Conservation (phyloP, 2,329 filamentous ascomycete genomes). For the Rachicladosporium sp. region DNA sequence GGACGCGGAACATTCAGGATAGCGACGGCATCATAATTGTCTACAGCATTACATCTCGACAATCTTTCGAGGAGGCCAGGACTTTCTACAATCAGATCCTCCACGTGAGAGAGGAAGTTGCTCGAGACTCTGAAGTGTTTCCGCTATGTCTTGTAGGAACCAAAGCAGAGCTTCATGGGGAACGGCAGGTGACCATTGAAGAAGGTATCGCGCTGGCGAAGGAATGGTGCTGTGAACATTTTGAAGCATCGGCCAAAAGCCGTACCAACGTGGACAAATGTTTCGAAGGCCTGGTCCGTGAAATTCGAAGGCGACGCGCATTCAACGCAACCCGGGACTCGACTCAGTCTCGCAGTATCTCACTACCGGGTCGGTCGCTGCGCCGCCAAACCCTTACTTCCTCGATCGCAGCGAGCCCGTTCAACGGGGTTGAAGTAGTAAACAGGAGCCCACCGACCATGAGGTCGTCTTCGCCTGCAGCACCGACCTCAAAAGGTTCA, state of each 20-base stretch:
- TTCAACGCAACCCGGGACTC: no score
- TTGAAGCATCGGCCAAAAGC: conserved; percentile 94
- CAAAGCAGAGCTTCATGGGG: conserved; percentile 92
- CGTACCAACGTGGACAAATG: conserved; percentile 98
- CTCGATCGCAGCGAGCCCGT: no score
- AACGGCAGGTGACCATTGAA: conserved; percentile 91
- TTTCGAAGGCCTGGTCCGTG: conserved; percentile 92
- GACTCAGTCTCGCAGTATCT: no score
- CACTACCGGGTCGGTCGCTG: no score
- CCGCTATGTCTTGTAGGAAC: conserved; percentile 98
- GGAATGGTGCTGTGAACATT: conserved; percentile 88
- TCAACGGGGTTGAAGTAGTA: no score
- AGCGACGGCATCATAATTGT: conserved; percentile 96
- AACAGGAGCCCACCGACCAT: no score
- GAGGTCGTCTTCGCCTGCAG: no score
- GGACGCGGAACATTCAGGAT: conserved; percentile 97
- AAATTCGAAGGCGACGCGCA: conserved; percentile 65
- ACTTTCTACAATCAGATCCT: conserved; percentile 95
- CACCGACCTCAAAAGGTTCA: no score
- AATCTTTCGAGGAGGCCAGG: conserved; percentile 88
- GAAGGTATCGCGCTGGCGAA: conserved; percentile 85
- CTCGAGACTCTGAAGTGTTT: conserved; percentile 22
- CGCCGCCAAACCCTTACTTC: no score
- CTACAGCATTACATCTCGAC: conserved; percentile 95
- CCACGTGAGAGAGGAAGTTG: conserved; percentile 86